Evolutionary conservation across 345 rosid species (phyloP), one percentile per base, ranked within the genome.

Genomic region (Aurinia saxatilis): DNA sequence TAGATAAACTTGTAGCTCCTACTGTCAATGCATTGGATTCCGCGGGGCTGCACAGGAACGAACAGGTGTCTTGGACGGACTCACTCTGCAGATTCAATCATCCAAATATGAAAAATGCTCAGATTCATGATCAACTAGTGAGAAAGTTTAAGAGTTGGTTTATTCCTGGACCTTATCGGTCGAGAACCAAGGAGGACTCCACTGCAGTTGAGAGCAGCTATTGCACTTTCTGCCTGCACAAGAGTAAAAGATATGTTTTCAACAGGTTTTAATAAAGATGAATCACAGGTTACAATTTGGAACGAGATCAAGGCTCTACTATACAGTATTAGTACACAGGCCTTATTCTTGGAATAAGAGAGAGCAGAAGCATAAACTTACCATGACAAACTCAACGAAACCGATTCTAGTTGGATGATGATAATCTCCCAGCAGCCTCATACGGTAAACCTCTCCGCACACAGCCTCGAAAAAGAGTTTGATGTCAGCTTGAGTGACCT

Each of bases 171-270:
- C 97, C 97, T 90, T 73, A 90, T 83, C 2, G 97, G 97, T 77
- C 84, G 57, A 50, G 96, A 69, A 57, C 96, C 98, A 74, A 91
- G 84, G 70, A 91, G 80, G 17, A 83, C 91, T 7, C 98, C 98
- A 52, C 98, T 91, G 45, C 96, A 91, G 72, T 82, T 87, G 48
- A 91, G 96, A 70, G 98, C 98, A 47, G 88, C 84, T 59, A 91
- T 91, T 10, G 98, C 98, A 50, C 96, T 87, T 76, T 91, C 98
- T 59, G 96, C 97, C 97, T 90, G 84, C 66, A 48, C 18, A 33
- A n/a, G 13, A 63, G 35, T 17, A 52, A 60, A 21, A 60, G 29
- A 53, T 18, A 31, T 48, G 37, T 69, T 55, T 36, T 12, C 5
- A 66, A 36, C 27, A 15, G 8, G 23, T 27, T 56, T 38, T 5